Conservation (phyloP, 2,329 filamentous ascomycete species). For the Lachnellula occidentalis region DNA sequence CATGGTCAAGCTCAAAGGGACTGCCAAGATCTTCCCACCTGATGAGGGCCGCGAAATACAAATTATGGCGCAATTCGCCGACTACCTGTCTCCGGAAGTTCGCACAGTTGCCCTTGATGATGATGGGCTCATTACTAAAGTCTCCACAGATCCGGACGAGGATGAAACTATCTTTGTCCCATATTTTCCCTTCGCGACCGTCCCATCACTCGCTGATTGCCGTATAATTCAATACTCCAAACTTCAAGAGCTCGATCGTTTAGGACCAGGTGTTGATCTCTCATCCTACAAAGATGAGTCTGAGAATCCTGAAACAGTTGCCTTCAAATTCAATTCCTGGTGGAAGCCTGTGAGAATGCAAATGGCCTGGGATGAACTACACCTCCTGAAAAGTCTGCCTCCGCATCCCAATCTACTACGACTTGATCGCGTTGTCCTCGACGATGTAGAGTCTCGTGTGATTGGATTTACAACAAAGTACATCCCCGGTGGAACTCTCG, state of each 20-base stretch:
- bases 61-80: not conserved
- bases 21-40: slow-evolving; percentile 1
- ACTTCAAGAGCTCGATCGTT: slow-evolving; percentile 10
- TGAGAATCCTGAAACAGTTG: slow-evolving; percentile 9
- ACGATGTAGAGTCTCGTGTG: slow-evolving; percentile 30
- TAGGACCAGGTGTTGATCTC: slow-evolving; percentile 10
- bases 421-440: slow-evolving; percentile 33
- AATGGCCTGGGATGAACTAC: slow-evolving; percentile 33
- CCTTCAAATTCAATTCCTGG: slow-evolving; percentile 11
- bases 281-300: slow-evolving; percentile 8
- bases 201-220: slow-evolving; percentile 7
- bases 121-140: too few relatives aligned
- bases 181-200: slow-evolving; percentile 6
- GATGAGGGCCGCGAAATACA: not conserved
- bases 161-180: not conserved
- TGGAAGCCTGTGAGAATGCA: slow-evolving; percentile 8
- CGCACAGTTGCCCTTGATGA: too few relatives aligned
- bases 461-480: slow-evolving; percentile 36
- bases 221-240: slow-evolving; percentile 9
- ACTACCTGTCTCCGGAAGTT: too few relatives aligned
- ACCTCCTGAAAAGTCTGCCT: slow-evolving; percentile 33
- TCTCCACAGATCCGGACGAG: too few relatives aligned
- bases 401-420: slow-evolving; percentile 34
- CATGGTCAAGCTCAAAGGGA: slow-evolving; percentile 12
- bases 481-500: slow-evolving; percentile 33